phyloP scores from a whole-genome alignment of 192 early-diverging fungal species.

The Coemansia sp. region DNA sequence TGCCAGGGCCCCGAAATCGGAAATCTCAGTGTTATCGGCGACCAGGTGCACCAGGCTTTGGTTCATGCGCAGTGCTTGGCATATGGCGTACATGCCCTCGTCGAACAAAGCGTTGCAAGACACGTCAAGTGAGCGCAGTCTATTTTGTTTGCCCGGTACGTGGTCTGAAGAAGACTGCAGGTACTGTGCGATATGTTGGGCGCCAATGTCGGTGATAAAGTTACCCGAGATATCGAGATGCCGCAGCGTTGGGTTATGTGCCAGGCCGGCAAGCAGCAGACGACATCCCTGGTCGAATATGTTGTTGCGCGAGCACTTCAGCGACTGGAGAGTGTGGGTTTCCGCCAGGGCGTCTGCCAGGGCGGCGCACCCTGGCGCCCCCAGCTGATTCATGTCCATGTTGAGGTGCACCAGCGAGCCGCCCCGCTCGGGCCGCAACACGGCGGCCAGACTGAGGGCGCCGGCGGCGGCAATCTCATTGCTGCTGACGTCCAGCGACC shows the following conservation, averaged over 20 bases:
- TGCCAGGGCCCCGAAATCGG: conserved; percentile 8
- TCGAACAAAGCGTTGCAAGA: conserved; percentile 28
- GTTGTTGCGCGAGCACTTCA: conserved; percentile 28
- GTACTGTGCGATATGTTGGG: conserved; percentile 12
- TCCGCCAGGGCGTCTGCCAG: conserved; percentile 14
- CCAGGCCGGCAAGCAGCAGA: conserved; percentile 14
- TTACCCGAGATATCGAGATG: conserved; percentile 26
- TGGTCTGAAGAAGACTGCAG: background rate
- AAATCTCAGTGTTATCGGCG: conserved; percentile 19
- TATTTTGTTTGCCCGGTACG: background rate
- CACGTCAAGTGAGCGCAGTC: conserved; percentile 17
- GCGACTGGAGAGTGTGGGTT: conserved; percentile 13
- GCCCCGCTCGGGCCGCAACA: background rate
- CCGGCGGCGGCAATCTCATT: conserved; percentile 22
- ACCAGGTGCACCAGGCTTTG: conserved; percentile 14
- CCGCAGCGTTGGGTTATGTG: conserved; percentile 11
- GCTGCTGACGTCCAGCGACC: conserved; percentile 24
- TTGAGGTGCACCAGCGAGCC: conserved; percentile 5
- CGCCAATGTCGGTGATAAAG: conserved; percentile 24
- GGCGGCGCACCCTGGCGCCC: conserved; percentile 10
- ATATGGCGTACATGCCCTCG: conserved; percentile 22
- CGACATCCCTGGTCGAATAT: conserved; percentile 30
- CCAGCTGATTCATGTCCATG: conserved; percentile 36
- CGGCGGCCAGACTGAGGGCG: conserved; percentile 9
- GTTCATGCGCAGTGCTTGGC: conserved; percentile 16